A percentile compares a stretch with the other conserved stretches of the same genome.
phyloP scores from a whole-genome alignment of 352 stramenopile species.

The Phytophthora megakarya region DNA sequence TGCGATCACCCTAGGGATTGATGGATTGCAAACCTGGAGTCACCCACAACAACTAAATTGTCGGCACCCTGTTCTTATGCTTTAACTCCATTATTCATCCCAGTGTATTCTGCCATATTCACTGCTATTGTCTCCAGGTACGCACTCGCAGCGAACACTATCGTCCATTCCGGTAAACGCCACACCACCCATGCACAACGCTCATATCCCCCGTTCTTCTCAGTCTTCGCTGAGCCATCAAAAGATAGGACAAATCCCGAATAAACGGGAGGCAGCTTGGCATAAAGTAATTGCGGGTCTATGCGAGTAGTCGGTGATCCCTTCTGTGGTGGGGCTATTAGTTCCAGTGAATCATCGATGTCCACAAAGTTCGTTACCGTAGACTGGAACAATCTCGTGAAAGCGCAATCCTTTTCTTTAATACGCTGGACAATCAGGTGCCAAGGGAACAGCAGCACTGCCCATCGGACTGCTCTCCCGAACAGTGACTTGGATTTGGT shows the following conservation, averaged over 20 bases:
- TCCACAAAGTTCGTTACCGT: conserved; percentile 13
- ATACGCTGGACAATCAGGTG: not conserved
- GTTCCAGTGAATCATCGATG: too few relatives aligned
- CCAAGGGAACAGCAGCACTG: conserved; percentile 19
- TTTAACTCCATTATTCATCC: not conserved
- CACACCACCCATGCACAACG: conserved; percentile 28
- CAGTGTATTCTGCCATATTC: conserved; percentile 32
- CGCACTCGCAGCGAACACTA: too few relatives aligned
- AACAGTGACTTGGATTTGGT: conserved; percentile 19
- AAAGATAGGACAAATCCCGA: conserved; percentile 21
- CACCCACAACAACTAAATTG: not conserved
- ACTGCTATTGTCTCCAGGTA: conserved; percentile 23
- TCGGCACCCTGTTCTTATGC: not conserved
- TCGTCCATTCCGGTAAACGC: too few relatives aligned
- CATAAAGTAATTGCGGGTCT: not conserved
- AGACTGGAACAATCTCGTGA: conserved; percentile 9
- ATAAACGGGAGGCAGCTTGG: too few relatives aligned
- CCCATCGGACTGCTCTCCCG: conserved; percentile 9
- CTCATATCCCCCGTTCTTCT: conserved; percentile 6
- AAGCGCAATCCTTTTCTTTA: conserved; percentile 1
- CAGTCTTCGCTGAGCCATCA: conserved; percentile 25
- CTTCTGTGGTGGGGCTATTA: not conserved
- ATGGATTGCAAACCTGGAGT: too few relatives aligned
- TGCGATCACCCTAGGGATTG: too few relatives aligned
- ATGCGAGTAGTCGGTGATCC: not conserved